Conservation (phyloP, 75 land plant species). For the Adiantum capillusveneris region DNA sequence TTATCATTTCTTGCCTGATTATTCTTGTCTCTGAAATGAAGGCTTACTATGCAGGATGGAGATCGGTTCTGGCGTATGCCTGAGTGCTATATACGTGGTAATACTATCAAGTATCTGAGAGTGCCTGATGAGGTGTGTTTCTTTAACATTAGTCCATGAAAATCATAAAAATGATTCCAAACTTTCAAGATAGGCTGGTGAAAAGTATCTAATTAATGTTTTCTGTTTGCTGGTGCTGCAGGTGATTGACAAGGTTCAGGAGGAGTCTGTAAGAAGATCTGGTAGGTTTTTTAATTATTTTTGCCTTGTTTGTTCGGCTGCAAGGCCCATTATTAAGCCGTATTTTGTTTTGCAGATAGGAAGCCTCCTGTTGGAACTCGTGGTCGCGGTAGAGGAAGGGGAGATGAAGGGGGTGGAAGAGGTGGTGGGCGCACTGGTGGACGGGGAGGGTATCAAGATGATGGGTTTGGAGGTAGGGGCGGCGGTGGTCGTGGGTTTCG, state of each 20-base stretch:
- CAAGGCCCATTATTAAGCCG: too few species aligned
- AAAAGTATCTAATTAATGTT: neutral
- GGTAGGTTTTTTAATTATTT: conserved; percentile 27
- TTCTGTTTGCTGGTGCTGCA: conserved; percentile 10
- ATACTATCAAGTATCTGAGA: conserved; percentile 95
- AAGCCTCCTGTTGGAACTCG: conserved; percentile 76
- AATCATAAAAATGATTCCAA: neutral
- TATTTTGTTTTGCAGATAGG: conserved; percentile 51
- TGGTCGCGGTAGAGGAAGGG: conserved; percentile 71
- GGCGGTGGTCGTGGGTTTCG: conserved; percentile 44
- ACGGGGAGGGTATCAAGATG: conserved; percentile 26
- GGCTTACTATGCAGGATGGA: conserved; percentile 69
- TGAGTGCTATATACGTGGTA: conserved; percentile 96
- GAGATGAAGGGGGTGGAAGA: conserved; percentile 30
- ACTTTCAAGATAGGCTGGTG: neutral
- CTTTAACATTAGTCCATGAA: neutral
- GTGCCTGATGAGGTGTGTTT: conserved; percentile 94
- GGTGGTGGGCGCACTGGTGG: conserved; percentile 52
- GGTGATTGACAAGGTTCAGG: conserved; percentile 96
- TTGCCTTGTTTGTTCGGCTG: neutral
- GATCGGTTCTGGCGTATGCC: conserved; percentile 99
- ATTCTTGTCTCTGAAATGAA: conserved; percentile 19
- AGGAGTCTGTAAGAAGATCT: conserved; percentile 65
- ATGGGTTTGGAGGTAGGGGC: conserved; percentile 39
- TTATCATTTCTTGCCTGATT: conserved; percentile 11